Evolutionary conservation across 805 yeast species (phyloP).

Genomic region (Metschnikowia dekortorum): DNA sequence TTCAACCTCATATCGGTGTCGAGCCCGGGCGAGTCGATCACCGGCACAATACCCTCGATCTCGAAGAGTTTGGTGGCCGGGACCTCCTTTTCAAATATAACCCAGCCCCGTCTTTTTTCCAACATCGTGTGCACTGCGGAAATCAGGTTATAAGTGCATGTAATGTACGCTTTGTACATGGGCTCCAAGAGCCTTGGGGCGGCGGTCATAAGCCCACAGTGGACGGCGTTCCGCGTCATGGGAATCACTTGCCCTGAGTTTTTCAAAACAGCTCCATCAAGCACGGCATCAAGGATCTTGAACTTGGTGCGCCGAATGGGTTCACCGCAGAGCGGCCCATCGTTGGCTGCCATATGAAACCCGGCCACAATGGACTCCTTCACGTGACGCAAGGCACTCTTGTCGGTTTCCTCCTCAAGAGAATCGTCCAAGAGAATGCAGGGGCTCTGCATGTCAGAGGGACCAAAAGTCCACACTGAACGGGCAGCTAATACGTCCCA

Average conservation of each 20-base stretch:
- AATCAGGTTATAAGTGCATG: constrained; percentile 49
- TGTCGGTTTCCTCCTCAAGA: constrained; percentile 62
- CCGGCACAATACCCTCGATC: constrained; percentile 69
- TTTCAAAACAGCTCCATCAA: constrained; percentile 46
- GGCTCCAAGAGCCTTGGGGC: constrained; percentile 83
- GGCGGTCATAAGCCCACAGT: constrained; percentile 73
- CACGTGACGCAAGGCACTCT: constrained; percentile 37
- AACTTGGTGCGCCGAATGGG: constrained; percentile 68
- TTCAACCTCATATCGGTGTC: constrained; percentile 79
- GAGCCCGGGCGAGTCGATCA: constrained; percentile 84
- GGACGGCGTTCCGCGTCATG: constrained; percentile 78
- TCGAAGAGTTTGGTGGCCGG: constrained; percentile 68
- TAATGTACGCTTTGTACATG: constrained; percentile 53
- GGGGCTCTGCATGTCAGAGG: constrained; percentile 45
- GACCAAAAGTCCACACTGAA: constrained; percentile 75
- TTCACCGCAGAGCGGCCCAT: constrained; percentile 93
- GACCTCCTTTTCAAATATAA: constrained; percentile 47
- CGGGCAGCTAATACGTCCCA: constrained; percentile 87
- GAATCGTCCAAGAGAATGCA: constrained; percentile 68
- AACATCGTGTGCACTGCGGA: constrained; percentile 47
- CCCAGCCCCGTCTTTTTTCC: constrained; percentile 63
- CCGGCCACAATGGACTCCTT: constrained; percentile 67
- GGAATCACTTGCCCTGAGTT: constrained; percentile 75
- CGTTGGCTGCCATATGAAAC: constrained; percentile 74
- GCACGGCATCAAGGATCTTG: constrained; percentile 56